Evolutionary conservation across 2,329 filamentous ascomycete species (phyloP).

Genomic region (Fusarium sp.): DNA sequence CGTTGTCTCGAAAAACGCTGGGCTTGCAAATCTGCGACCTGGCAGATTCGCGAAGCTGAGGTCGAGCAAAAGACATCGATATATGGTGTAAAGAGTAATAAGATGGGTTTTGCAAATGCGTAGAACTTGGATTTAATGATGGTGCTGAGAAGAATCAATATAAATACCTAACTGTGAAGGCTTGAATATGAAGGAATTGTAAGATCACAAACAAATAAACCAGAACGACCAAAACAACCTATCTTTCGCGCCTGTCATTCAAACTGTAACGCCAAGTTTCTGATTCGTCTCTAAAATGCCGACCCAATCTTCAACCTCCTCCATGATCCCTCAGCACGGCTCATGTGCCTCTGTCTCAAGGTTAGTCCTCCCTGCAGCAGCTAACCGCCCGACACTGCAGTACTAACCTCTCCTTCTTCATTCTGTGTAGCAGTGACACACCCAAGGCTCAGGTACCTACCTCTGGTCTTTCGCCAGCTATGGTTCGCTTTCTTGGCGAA

Average conservation of each 20-base stretch:
- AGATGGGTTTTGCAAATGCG: neutral
- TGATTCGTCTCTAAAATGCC: neutral
- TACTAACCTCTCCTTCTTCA: neutral
- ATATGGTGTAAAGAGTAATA: neutral
- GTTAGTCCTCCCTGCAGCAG: neutral
- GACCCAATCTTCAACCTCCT: neutral
- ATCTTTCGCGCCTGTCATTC: no score
- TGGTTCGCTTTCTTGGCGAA: conserved; percentile 9
- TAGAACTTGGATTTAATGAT: neutral
- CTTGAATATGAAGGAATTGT: neutral
- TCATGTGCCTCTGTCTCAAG: conserved; percentile 2
- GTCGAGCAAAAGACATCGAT: neutral
- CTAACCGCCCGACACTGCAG: neutral
- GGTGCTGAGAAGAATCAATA: neutral
- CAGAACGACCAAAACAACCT: neutral
- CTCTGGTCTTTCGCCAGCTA: neutral
- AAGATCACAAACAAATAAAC: neutral
- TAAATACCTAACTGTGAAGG: neutral
- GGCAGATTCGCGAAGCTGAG: neutral
- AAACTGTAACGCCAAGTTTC: neutral
- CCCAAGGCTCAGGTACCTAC: neutral
- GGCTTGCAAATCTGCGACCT: neutral
- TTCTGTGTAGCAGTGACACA: neutral
- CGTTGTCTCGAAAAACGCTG: neutral
- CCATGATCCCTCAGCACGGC: neutral